Base-by-base conservation (phyloP, 1,139 yeast genomes). In the Debaryomycetaceae sp. region DNA sequence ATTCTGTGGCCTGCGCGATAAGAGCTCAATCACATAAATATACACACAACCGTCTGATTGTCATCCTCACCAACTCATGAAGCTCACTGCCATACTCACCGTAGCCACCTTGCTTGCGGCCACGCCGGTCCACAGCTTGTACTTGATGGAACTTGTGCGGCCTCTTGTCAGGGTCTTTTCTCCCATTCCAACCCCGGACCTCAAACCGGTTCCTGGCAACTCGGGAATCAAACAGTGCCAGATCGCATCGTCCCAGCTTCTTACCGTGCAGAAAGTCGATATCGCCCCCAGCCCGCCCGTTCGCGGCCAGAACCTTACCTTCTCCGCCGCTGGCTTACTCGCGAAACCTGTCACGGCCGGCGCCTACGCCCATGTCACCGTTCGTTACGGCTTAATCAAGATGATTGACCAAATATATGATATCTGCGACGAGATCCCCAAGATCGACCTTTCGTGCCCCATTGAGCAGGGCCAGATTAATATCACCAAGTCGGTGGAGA, bases 361-460 rank as follows among this genome's bases (percentile, higher is more conserved):
- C 23, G 83, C 97, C 0, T 90, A 86, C 47, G 93, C 90, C 30
- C 95, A 85, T 39, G 86, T 90, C 23, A 94, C 85, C 39, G 97
- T 92, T 22, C 71, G 83, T 41, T 80, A 86, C 47, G 98, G 97
- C 8, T 85, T 81, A 58, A 87, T 90, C 53, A 79, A 80, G 45
- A 67, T 90, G 37, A 55, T 92, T 32, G 80, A 83, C 43, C 86
- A 85, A 49, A 81, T 92, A 10, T 80, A 78, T 53, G 97, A 90
- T 53, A 63, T 90, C 37, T 90, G 98, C 55, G 95, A 86, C 40
- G 80, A 85, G 49, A 65, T 85, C 36, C 72, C 73, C 32, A 81
- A 85, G 45, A 87, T 86, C 27, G 95, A 82, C 46, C 58, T 77
- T 51, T 64, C 63, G 30, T 90, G 98, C 51, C 98, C 98, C 3